A percentile compares a stretch with the other conserved stretches of the same genome.
These are phyloP conservation scores for Leishmania aethiopica DNA, from an alignment of 208 protist genomes.

Conservation along the genomic window DNA sequence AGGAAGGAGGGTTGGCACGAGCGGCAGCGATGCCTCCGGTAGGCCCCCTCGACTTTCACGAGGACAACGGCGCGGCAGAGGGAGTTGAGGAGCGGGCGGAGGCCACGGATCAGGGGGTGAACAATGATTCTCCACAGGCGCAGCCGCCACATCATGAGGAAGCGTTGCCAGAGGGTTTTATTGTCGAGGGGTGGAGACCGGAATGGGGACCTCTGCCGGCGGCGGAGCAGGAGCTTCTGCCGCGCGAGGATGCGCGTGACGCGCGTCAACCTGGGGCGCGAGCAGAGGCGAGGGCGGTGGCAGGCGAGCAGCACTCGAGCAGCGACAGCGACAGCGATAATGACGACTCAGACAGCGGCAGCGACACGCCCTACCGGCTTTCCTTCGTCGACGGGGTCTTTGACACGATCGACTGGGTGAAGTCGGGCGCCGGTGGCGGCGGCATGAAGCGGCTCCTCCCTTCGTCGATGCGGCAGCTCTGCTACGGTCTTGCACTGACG, in stretches of 20 bases:
- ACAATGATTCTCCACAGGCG: not conserved
- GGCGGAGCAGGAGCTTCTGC: not conserved
- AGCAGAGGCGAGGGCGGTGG: not conserved
- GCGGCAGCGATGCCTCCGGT: not conserved
- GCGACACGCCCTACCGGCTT: not conserved
- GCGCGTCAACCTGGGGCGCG: not conserved
- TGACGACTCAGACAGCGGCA: not conserved
- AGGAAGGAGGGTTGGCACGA: not conserved
- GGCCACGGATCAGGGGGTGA: too few relatives aligned
- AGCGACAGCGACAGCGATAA: not conserved
- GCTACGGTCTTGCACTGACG: constrained; percentile 20
- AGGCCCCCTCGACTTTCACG: not conserved
- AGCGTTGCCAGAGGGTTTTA: not conserved
- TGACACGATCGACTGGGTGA: constrained; percentile 21
- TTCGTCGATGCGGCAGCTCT: constrained; percentile 3
- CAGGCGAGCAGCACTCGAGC: not conserved
- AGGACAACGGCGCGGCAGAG: not conserved
- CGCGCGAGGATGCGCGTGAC: not conserved
- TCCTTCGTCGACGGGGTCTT: constrained; percentile 33
- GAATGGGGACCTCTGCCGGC: constrained; percentile 12
- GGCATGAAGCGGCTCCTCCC: not conserved
- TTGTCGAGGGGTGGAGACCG: constrained; percentile 4
- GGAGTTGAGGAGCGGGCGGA: not conserved
- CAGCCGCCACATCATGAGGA: not conserved
- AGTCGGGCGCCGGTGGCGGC: constrained; percentile 7